These are phyloP conservation scores for Gymnopilus dilepis DNA, from an alignment of 768 basidiomycete species.

Conservation along the genomic window DNA sequence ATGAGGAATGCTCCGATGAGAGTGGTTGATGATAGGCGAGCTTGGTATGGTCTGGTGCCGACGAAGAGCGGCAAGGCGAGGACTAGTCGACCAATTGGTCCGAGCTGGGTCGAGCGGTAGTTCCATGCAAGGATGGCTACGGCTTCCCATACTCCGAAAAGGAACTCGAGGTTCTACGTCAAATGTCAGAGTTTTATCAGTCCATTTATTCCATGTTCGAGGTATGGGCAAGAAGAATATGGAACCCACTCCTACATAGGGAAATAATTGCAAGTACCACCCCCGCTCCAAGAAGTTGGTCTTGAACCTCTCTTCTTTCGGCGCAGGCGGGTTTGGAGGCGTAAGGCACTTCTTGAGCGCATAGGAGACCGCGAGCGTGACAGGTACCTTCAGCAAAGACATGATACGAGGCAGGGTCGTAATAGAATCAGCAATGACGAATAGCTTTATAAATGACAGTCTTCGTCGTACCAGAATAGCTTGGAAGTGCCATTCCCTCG, in stretches of 20 bases:
- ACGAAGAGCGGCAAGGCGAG: background rate
- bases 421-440: too few relatives aligned
- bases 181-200: background rate
- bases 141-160: background rate
- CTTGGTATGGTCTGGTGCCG: background rate
- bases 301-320: background rate
- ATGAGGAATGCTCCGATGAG: background rate
- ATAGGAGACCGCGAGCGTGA: background rate
- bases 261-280: background rate
- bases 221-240: background rate
- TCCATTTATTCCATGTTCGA: background rate
- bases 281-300: background rate
- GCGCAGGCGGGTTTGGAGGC: background rate
- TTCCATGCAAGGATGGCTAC: background rate
- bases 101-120: background rate
- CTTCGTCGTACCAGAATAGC: too few relatives aligned
- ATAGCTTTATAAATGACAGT: too few relatives aligned
- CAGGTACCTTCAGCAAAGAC: background rate
- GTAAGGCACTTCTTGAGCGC: background rate
- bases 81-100: background rate
- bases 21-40: background rate
- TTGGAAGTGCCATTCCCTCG: too few relatives aligned
- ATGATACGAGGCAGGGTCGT: background rate
- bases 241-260: background rate
- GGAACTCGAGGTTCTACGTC: background rate